Conservation (phyloP, 805 yeast genomes). For the Nakazawaea peltata region DNA sequence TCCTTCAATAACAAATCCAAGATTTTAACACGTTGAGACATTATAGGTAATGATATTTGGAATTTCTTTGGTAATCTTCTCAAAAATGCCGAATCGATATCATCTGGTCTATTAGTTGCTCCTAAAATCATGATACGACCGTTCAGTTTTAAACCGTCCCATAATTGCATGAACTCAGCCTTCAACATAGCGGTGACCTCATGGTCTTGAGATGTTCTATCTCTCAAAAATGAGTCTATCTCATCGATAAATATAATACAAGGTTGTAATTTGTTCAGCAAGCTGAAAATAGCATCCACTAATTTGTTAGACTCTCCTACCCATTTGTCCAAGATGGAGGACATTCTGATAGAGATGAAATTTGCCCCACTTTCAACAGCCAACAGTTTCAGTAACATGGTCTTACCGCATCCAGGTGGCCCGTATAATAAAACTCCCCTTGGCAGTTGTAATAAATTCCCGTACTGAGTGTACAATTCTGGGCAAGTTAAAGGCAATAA, state of each 20-base stretch:
- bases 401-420: conserved; percentile 97
- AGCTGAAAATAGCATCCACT: conserved; percentile 84
- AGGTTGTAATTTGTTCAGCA: conserved; percentile 86
- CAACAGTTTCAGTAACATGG: conserved; percentile 93
- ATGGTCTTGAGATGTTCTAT: conserved; percentile 77
- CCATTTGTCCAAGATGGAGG: conserved; percentile 95
- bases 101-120: conserved; percentile 89
- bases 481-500: conserved; percentile 82
- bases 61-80: conserved; percentile 91
- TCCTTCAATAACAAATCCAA: conserved; percentile 60
- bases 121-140: conserved; percentile 86
- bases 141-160: conserved; percentile 83
- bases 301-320: conserved; percentile 94
- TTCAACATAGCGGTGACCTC: conserved; percentile 92
- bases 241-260: conserved; percentile 95
- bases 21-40: conserved; percentile 61
- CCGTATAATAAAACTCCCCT: conserved; percentile 90
- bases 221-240: conserved; percentile 89
- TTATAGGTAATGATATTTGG: conserved; percentile 65
- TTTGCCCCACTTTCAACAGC: conserved; percentile 90
- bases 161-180: conserved; percentile 94
- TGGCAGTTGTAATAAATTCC: conserved; percentile 74
- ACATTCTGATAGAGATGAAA: conserved; percentile 86
- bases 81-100: conserved; percentile 86
- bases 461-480: conserved; percentile 61